phyloP scores from a whole-genome alignment of 2,329 filamentous ascomycete species.

The Dactylellina leptospora region DNA sequence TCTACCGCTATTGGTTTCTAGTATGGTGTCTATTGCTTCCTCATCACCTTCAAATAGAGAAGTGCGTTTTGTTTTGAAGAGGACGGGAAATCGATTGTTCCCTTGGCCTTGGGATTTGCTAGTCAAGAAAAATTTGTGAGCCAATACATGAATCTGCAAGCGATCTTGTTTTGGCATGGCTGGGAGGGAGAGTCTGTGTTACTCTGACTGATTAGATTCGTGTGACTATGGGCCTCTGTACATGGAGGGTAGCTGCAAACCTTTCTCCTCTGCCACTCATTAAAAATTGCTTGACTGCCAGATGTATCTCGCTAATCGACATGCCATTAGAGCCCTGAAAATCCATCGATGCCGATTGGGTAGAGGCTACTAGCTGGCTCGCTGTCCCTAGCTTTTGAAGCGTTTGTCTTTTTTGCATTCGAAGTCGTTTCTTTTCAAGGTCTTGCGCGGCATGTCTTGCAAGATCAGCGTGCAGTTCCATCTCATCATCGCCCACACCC shows the following conservation, averaged over 20 bases:
- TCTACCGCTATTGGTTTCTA: constrained; percentile 64
- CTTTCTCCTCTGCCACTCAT: constrained; percentile 67
- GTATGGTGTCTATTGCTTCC: constrained; percentile 65
- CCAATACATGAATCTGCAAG: constrained; percentile 81
- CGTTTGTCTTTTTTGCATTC: constrained; percentile 75
- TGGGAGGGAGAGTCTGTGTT: constrained; percentile 73
- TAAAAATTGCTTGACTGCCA: constrained; percentile 78
- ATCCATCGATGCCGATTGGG: constrained; percentile 64
- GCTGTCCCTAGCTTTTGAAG: constrained; percentile 72
- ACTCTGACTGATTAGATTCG: background rate
- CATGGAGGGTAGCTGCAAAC: constrained; percentile 61
- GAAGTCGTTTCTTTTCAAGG: constrained; percentile 74
- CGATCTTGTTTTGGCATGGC: constrained; percentile 83
- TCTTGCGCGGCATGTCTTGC: constrained; percentile 72
- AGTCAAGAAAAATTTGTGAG: constrained; percentile 77
- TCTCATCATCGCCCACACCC: constrained; percentile 70
- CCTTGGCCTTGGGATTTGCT: constrained; percentile 84
- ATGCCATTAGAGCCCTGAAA: constrained; percentile 80
- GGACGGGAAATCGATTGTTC: constrained; percentile 75
- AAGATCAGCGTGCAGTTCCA: constrained; percentile 71
- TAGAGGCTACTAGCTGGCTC: constrained; percentile 65
- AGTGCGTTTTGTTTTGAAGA: constrained; percentile 78
- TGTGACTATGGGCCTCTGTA: background rate
- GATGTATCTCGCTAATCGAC: constrained; percentile 73
- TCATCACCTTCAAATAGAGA: constrained; percentile 66